phyloP scores from a whole-genome alignment of 305 asterid genomes.

The Solanum hybrid region DNA sequence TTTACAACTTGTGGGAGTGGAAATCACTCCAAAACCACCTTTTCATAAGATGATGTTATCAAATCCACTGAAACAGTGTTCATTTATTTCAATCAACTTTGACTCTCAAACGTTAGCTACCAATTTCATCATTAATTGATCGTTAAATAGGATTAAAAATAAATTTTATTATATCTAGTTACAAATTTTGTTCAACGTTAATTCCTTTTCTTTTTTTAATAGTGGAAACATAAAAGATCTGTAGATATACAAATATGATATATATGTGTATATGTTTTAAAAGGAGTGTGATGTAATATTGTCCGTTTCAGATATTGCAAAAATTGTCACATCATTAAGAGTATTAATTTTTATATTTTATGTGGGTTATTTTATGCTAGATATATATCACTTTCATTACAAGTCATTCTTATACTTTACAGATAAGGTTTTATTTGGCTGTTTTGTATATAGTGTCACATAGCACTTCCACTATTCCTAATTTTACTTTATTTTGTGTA shows the following conservation, averaged over 20 bases:
- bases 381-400: conserved; percentile 14
- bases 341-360: not conserved
- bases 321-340: too few relatives aligned
- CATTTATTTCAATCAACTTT: not conserved
- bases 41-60: conserved; percentile 14
- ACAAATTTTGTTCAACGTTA: not conserved
- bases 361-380: too few relatives aligned
- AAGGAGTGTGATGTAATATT: not conserved
- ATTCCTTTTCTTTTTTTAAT: not conserved
- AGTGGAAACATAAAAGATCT: not conserved
- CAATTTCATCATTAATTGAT: not conserved
- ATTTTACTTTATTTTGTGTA: not conserved
- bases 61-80: not conserved
- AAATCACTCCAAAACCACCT: conserved; percentile 14
- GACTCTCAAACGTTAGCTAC: not conserved
- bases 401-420: conserved; percentile 23
- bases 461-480: not conserved
- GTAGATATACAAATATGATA: not conserved
- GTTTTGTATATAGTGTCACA: not conserved
- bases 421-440: conserved; percentile 10
- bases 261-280: not conserved
- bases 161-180: not conserved
- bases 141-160: not conserved
- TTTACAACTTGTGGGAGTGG: conserved; percentile 10
- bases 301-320: too few relatives aligned